Conservation (phyloP, 148 eudicot genomes). For the Rhododendron vialii region DNA sequence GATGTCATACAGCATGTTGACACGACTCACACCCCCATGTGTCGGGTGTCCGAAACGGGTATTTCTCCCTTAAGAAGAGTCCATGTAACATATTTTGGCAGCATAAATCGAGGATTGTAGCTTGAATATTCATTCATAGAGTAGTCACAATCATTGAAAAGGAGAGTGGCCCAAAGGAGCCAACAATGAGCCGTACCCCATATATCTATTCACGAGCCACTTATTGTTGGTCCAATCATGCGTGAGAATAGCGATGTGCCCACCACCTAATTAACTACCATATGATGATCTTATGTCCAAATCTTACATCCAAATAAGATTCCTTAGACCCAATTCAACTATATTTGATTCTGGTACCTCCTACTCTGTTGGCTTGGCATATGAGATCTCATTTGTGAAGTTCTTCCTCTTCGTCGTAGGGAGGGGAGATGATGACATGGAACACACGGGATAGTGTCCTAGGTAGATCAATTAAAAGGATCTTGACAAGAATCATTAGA, state of each 20-base stretch:
- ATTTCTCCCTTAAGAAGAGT: neutral
- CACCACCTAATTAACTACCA: neutral
- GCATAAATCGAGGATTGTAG: neutral
- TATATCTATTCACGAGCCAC: too few relatives aligned
- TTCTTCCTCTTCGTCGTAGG: neutral
- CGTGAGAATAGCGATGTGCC: neutral
- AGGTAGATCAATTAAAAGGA: neutral
- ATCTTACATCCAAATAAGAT: neutral
- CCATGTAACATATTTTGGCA: neutral
- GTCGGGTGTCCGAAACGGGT: neutral
- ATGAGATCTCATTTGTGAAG: neutral
- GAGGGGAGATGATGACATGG: neutral
- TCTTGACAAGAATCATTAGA: neutral
- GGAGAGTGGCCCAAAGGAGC: too few relatives aligned
- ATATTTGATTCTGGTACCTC: neutral
- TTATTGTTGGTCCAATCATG: neutral
- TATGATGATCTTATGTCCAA: slow-evolving; percentile 1
- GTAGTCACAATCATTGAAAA: too few relatives aligned
- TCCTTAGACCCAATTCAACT: neutral
- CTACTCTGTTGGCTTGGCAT: neutral
- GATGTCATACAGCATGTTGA: neutral
- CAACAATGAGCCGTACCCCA: too few relatives aligned
- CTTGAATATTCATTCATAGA: too few relatives aligned
- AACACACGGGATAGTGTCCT: neutral
- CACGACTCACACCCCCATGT: neutral